Evolutionary conservation across 176 grass and related monocot species (phyloP).

Genomic region (Rhynchospora breviuscula): DNA sequence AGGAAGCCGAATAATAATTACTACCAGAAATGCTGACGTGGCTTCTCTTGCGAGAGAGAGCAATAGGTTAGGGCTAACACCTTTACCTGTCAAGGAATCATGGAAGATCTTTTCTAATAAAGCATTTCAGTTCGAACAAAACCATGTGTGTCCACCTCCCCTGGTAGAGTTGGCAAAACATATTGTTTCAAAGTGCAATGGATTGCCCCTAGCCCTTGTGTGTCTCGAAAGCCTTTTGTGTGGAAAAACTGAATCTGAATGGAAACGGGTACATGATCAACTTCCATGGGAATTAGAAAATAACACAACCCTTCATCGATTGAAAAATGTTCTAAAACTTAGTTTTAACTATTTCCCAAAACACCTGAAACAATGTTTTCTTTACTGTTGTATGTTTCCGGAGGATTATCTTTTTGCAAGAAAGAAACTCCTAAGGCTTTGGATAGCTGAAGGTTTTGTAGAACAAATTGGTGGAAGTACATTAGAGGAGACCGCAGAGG

Average conservation of each 20-base stretch:
- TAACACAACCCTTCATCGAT: slow-evolving; percentile 14
- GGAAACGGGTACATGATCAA: slow-evolving; percentile 29
- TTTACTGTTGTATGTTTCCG: slow-evolving; percentile 45
- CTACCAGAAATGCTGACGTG: slow-evolving; percentile 14
- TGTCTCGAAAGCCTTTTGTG: slow-evolving; percentile 28
- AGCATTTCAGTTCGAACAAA: background rate
- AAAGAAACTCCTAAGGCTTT: slow-evolving; percentile 31
- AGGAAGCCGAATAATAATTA: slow-evolving; percentile 28
- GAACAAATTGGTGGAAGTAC: slow-evolving; percentile 6
- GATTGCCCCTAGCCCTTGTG: slow-evolving; percentile 29
- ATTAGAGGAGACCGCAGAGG: slow-evolving; percentile 39
- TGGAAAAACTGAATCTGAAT: slow-evolving; percentile 20
- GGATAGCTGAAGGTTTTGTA: slow-evolving; percentile 48
- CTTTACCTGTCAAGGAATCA: background rate
- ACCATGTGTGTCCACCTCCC: slow-evolving; percentile 13
- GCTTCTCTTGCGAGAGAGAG: slow-evolving; percentile 21
- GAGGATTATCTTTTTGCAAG: slow-evolving; percentile 36
- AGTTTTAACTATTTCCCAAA: slow-evolving; percentile 41
- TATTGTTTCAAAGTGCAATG: slow-evolving; percentile 49
- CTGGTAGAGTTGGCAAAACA: slow-evolving; percentile 18
- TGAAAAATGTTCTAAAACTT: slow-evolving; percentile 33
- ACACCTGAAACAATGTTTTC: slow-evolving; percentile 42
- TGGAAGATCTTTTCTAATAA: slow-evolving; percentile 16
- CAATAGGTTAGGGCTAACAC: slow-evolving; percentile 21
- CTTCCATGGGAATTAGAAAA: slow-evolving; percentile 26